Base-by-base conservation (phyloP, 2,329 filamentous ascomycete genomes). In the Alternaria triticimaculans region DNA sequence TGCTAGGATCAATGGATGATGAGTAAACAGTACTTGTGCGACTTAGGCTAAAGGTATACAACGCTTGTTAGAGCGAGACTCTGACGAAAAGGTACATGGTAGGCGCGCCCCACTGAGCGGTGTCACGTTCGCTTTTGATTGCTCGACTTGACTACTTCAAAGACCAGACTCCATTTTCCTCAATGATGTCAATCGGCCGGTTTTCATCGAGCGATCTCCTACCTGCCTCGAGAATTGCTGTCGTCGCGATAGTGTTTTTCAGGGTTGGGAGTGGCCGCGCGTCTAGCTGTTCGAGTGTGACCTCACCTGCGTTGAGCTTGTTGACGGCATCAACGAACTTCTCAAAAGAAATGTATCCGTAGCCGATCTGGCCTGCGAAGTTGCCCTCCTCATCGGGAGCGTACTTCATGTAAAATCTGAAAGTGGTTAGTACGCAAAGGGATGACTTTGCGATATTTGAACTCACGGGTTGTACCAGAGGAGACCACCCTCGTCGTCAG, bases 331-430 rank as follows among this genome's bases (percentile, higher is more conserved):
- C 93, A 54, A 97, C 90, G 80, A 97, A 97, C 82, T 97, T 97
- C 84, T 97, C 94, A 76, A 97, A 94, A 20, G 92, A 96, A 62
- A 97, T 88, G 81, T 97, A 97, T 33, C 94, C 94, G 79, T 97
- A 97, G 23, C 94, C 94, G 7, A 89, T 91, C 83, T 97, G 94
- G 37, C 94, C 94, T 58, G 89, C 90, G 80, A 97, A 97, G 82
- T 97, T 96, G 58, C 94, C 95, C 80, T 97, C 92, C 83, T 97
- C 94, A 75, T 97, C 94, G 20, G 94, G 94, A 12, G 94, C 92
- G 76, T 97, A 97, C 74, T 91, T 90, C 93, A 96, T 97, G 82
- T 96, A 96, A 82, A 96, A 96, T 14, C 84, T 86, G 37, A 4
- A 33, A 10, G 0, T 41, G n/a, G 43, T 75, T 54, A 73, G 67